These are phyloP conservation scores for Fusarium sp. DNA, from an alignment of 2,329 filamentous ascomycete genomes.

Conservation along the genomic window DNA sequence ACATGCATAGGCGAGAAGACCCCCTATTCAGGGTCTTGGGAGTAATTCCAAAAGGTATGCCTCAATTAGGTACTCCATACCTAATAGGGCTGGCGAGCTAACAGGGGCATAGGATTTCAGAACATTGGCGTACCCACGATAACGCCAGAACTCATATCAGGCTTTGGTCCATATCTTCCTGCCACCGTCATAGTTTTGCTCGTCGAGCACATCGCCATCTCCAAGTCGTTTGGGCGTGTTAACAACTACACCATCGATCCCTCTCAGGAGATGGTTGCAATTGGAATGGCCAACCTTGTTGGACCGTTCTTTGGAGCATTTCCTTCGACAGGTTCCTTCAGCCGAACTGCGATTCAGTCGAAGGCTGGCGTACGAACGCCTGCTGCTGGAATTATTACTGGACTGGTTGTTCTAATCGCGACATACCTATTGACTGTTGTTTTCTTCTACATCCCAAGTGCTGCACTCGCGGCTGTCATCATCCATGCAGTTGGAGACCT, in stretches of 20 bases:
- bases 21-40: constrained; percentile 82
- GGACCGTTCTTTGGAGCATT: constrained; percentile 94
- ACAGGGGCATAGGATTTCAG: constrained; percentile 72
- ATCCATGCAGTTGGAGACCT: constrained; percentile 96
- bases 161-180: constrained; percentile 80
- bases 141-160: constrained; percentile 72
- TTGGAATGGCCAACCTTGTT: constrained; percentile 89
- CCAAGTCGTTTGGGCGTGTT: constrained; percentile 94
- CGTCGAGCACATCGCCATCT: constrained; percentile 97
- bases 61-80: not conserved
- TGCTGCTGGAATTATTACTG: constrained; percentile 90
- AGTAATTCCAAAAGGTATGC: constrained; percentile 76
- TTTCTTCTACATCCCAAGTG: constrained; percentile 93
- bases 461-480: constrained; percentile 87
- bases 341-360: constrained; percentile 94
- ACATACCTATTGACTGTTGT: constrained; percentile 89
- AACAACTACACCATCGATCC: constrained; percentile 98
- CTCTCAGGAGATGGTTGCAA: constrained; percentile 95
- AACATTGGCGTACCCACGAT: constrained; percentile 80
- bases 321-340: constrained; percentile 95
- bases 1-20: constrained; percentile 73
- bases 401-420: constrained; percentile 85
- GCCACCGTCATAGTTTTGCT: constrained; percentile 92
- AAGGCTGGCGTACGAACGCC: constrained; percentile 96
- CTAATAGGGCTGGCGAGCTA: not conserved